Evolutionary conservation across 164 flowering plant species (phyloP).

Genomic region (Taxillus chinensis): DNA sequence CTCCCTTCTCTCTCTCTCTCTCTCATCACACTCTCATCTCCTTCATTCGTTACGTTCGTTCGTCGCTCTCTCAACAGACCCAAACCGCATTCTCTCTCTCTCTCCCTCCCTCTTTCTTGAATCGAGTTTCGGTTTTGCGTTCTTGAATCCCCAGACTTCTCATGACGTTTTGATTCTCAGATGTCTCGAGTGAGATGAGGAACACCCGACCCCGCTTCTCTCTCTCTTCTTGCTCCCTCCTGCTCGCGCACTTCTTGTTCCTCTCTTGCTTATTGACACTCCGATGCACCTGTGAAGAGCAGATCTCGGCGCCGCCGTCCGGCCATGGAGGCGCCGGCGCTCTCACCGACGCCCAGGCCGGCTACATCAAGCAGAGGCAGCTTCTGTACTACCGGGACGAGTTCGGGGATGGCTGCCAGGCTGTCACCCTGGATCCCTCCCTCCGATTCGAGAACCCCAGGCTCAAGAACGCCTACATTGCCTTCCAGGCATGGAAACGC

Average conservation of each 20-base stretch:
- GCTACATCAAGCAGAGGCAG: neutral
- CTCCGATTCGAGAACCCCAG: neutral
- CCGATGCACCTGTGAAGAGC: neutral
- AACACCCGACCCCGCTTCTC: neutral
- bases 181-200: conserved; percentile 63
- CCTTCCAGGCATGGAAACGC: neutral
- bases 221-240: too few relatives aligned
- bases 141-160: too few relatives aligned
- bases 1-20: conserved; percentile 1
- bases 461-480: neutral
- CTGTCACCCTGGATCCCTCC: neutral
- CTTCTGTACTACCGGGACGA: neutral
- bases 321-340: conserved; percentile 2
- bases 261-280: conserved; percentile 7
- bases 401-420: neutral
- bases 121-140: too few relatives aligned
- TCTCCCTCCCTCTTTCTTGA: too few relatives aligned
- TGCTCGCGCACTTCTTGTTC: too few relatives aligned
- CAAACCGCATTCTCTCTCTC: too few relatives aligned
- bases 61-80: too few relatives aligned
- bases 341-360: neutral
- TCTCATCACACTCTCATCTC: neutral
- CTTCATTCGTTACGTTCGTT: too few relatives aligned
- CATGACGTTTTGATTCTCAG: conserved; percentile 13
- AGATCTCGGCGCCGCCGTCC: neutral